These are phyloP conservation scores for Plantago rigida DNA, from an alignment of 305 asterid genomes.

Conservation along the genomic window DNA sequence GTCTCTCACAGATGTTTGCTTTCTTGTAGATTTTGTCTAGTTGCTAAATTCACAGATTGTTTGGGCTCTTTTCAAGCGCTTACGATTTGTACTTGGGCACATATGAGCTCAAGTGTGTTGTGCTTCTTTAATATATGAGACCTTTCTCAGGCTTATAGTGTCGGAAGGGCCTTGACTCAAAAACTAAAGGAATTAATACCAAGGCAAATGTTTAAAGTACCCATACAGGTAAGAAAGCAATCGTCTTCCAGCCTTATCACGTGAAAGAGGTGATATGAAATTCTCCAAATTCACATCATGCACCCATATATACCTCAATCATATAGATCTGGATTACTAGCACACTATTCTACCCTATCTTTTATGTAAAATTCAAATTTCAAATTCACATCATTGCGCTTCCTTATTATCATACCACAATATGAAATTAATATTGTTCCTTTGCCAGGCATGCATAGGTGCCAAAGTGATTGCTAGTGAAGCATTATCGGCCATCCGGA, in stretches of 20 bases:
- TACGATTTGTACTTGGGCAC: background rate
- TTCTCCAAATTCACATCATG: slow-evolving; percentile 5
- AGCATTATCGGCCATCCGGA: slow-evolving; percentile 82
- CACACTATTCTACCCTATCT: background rate
- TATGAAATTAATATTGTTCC: slow-evolving; percentile 6
- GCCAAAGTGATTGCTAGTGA: slow-evolving; percentile 91
- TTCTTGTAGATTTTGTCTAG: background rate
- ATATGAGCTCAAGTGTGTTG: background rate
- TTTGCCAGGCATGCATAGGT: slow-evolving; percentile 74
- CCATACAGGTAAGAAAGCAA: slow-evolving; percentile 70
- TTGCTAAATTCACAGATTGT: background rate
- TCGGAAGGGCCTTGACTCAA: slow-evolving; percentile 96
- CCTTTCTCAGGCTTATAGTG: slow-evolving; percentile 67
- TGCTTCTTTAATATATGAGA: slow-evolving; percentile 18
- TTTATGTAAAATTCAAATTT: too few species aligned
- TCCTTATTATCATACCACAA: background rate
- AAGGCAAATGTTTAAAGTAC: slow-evolving; percentile 96
- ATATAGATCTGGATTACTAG: background rate
- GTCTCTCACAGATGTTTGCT: too few species aligned
- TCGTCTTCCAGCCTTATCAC: slow-evolving; percentile 3
- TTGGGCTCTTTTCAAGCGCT: slow-evolving; percentile 8
- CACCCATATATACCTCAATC: background rate
- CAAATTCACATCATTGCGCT: background rate
- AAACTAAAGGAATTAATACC: slow-evolving; percentile 96
- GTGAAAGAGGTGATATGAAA: background rate